Base-by-base conservation (phyloP, 495 filamentous ascomycete genomes). In the Paragyromitra xinjiangensis region DNA sequence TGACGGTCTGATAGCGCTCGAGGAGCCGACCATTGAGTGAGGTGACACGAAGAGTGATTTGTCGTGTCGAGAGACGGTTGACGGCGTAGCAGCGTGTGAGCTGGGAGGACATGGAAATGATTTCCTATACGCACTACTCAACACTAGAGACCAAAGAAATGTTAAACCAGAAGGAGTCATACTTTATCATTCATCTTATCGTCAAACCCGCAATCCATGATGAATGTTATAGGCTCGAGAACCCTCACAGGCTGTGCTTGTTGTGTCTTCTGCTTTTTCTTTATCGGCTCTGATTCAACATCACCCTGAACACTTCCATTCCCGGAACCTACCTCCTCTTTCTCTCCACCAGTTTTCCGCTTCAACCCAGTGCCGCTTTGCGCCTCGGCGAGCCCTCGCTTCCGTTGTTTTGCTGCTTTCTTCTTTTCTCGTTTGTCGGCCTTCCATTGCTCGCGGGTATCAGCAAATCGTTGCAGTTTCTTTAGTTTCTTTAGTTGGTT, bases 141-240 rank as follows among this genome's bases (percentile, higher is more conserved):
- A 48, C 53, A 19, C 14, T 19, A 19, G 1, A 40, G 40, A 64
- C 37, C 9, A 34, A 58, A 22, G 19, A 6, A 19, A 29, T 2
- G 5, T 14, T 6, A 16, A 3, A 69, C 39, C 2, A 62, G 9
- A 37, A 71, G 48, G n/a, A 61, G 19, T 29, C 45, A 48, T 55
- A 80, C 81, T 66, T 91, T 89, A 0, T 92, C 89, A 37, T 85
- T 86, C 95, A 99, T 99, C 80, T 95, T 85, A 11, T 92, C 88
- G 77, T 99, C 93, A 77, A 95, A 99, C 74, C 92, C 90, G 83
- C 96, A 98, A 83, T 99, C 95, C 77, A 99, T 84, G 48, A 99
- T 85, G 77, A 98, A 81, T 0, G 93, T 88, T 6, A 98, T 83
- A 2, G 95, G 94, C 81, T 81, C 84, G 69, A 82, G 84, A 87